Base-by-base conservation (phyloP, 331 rosid genomes). In the Pyracantha coccinea region DNA sequence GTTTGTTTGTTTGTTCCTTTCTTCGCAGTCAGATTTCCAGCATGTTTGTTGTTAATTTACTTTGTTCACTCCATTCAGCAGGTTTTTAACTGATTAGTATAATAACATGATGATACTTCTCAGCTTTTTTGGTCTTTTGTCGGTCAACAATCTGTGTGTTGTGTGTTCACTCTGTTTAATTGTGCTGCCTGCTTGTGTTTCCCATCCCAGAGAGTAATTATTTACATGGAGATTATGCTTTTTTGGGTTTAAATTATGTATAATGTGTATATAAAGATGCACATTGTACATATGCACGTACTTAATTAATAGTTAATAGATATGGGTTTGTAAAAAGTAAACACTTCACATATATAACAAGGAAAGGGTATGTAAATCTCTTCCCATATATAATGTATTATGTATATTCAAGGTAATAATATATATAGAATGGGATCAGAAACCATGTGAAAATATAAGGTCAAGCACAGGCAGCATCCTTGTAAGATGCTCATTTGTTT, bases 131-230 rank as follows among this genome's bases (percentile, higher is more conserved):
- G 83, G 92, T 83, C 84, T 77, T 87, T 83, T 89, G 90, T 92
- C 87, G 92, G 92, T 90, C 87, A 91, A 90, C 94, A 88, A 88
- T 84, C 83, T 81, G 80, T 86, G 88, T 87, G 85, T 85, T 78
- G 86, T 85, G 89, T 82, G 85, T 76, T 85, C 83, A 75, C 84
- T 78, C 86, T 82, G 75, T 81, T 77, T 47, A 45, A 5, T 69
- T 69, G 73, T 47, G 52, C n/a, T 70, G 35, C 17, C 8, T 20
- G 7, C 81, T 80, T 73, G 78, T 88, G 85, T 88, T 81, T 86
- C 76, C 84, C 92, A 63, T 72, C 25, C 72, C 50, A 60, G 59
- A 72, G 78, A 44, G 76, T 79, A 78, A 86, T 80, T 83, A 85
- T 84, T 77, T 41, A 62, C 62, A 29, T 20, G 23, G 57, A 20